Evolutionary conservation across 1,284 basidiomycete genomes (phyloP), one percentile per base, ranked within the genome.

Genomic region (Leucoagaricus sp.): DNA sequence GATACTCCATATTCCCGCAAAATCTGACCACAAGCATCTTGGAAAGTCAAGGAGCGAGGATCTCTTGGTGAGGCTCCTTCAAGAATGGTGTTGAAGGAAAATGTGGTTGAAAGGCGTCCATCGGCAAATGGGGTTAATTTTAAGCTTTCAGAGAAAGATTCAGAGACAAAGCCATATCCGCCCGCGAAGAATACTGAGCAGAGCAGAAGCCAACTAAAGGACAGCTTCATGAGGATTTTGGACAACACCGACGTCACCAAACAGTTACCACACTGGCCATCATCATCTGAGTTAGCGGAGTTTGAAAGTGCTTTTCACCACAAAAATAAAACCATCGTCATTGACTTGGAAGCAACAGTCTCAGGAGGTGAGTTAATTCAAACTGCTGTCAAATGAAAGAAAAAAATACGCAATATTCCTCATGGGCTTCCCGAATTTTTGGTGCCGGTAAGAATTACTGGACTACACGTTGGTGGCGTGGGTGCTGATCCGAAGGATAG

Each of bases 91-190:
- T 75, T 86, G 71, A 97, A 97, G 1, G 86, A 81, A 76, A 98
- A 98, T n/a, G 83, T 79, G 0, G 94, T 83, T 0, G 85, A 81
- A 23, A 98, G 83, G 65, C 88, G 89, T 51, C 96, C 96, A 70
- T 98, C 93, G 15, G 81, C 75, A 17, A 98, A 81, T 0, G 93
- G 86, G 44, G 83, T 83, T 21, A 98, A 71, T 1, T 78, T 76
- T 5, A 98, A 79, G 31, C 83, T 71, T 73, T 98, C 96, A 56
- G 82, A 67, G 61, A 89, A 90, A 44, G 71, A 69, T 67, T 85
- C 86, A 19, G 53, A 17, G 17, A 55, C 48, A 12, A 49, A 53
- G 12, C 47, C 55, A 61, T 54, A 62, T 31, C 46, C 45, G 40
- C 52, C 48, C 29, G 23, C 29, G 49, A 33, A 67, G 42, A 25